phyloP scores from a whole-genome alignment of 352 stramenopile species.

The Globisporangium acanthophoron region DNA sequence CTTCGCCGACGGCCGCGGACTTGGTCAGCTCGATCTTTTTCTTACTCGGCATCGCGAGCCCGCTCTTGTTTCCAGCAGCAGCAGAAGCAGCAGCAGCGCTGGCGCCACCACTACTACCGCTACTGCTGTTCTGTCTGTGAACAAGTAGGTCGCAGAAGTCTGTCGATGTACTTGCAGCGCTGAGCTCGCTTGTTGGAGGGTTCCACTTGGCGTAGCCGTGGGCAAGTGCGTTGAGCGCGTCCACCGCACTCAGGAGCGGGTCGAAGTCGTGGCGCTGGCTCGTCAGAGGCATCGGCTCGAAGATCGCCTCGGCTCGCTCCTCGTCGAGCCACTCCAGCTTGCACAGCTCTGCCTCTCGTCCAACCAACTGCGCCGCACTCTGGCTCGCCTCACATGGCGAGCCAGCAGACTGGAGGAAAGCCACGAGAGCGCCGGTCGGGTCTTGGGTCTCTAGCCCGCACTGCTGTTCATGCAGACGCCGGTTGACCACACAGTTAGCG shows the following conservation, averaged over 20 bases:
- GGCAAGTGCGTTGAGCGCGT: constrained; percentile 28
- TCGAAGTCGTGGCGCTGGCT: constrained; percentile 29
- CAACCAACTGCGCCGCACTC: neutral
- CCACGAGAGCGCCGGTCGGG: constrained; percentile 21
- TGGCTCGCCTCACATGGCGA: neutral
- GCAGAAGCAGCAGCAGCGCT: neutral
- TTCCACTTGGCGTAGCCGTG: constrained; percentile 35
- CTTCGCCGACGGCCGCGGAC: constrained; percentile 18
- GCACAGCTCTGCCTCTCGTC: constrained; percentile 7
- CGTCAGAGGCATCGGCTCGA: constrained; percentile 26
- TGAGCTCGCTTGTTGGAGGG: constrained; percentile 1
- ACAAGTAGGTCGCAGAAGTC: constrained; percentile 26
- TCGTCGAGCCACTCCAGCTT: constrained; percentile 55
- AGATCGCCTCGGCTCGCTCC: constrained; percentile 23
- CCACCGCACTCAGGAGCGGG: constrained; percentile 20
- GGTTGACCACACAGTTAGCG: neutral
- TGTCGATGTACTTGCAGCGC: neutral
- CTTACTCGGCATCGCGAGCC: constrained; percentile 23
- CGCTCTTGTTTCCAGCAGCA: neutral
- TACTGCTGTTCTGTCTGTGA: constrained; percentile 2
- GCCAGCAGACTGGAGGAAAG: constrained; percentile 21
- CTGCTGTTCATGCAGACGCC: constrained; percentile 13
- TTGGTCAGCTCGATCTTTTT: constrained; percentile 31
- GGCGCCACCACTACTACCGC: neutral
- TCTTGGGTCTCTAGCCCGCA: constrained; percentile 26